These are phyloP conservation scores for Quercus variabilis DNA, from an alignment of 306 rosid genomes.

Conservation along the genomic window DNA sequence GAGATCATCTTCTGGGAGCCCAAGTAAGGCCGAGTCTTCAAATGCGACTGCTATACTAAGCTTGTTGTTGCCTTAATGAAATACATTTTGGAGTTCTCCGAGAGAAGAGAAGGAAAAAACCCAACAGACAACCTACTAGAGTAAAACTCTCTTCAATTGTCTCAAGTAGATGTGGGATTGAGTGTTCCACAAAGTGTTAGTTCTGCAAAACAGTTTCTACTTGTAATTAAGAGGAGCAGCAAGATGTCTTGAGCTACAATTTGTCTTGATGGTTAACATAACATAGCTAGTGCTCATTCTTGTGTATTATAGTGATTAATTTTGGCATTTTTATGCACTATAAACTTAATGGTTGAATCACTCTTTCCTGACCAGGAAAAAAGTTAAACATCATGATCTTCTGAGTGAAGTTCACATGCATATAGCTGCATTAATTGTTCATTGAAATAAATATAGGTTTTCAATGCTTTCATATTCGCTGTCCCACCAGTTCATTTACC, in stretches of 20 bases:
- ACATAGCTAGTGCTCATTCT: not conserved
- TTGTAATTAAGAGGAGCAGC: conserved; percentile 5
- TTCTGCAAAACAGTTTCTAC: not conserved
- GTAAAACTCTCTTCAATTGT: not conserved
- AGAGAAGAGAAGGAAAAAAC: not conserved
- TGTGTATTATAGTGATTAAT: not conserved
- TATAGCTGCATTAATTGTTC: no score
- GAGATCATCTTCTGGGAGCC: conserved; percentile 79
- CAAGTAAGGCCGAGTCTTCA: conserved; percentile 13
- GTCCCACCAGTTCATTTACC: no score
- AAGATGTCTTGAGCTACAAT: conserved; percentile 11
- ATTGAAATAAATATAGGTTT: no score
- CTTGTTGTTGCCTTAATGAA: not conserved
- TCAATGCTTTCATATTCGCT: no score
- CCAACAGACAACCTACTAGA: not conserved
- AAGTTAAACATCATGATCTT: no score
- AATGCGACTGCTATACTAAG: not conserved
- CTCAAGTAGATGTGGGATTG: conserved; percentile 2
- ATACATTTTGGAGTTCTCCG: not conserved
- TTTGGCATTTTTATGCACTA: no score
- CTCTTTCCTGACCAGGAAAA: no score
- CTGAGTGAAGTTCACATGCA: no score
- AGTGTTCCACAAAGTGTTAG: not conserved
- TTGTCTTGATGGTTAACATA: not conserved
- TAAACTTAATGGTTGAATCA: no score